A percentile compares a stretch with the other conserved stretches of the same genome.
phyloP scores from a whole-genome alignment of 495 filamentous ascomycete genomes.

The Penicillium herquei region DNA sequence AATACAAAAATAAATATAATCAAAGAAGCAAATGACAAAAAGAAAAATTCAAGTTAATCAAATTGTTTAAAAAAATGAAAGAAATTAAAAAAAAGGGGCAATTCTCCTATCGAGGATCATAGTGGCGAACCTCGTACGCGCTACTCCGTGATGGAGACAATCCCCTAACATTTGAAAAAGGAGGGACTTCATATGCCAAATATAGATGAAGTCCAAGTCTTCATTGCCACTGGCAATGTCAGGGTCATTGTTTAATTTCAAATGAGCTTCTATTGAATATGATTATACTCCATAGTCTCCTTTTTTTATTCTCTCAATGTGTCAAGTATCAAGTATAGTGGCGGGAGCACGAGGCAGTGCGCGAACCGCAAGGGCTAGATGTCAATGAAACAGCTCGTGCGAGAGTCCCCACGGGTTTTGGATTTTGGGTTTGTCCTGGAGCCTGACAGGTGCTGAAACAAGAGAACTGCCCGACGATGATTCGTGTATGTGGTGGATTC shows the following conservation, averaged over 20 bases:
- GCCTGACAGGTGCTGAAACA: background rate
- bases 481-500: no score
- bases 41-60: background rate
- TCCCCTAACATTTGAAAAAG: no score
- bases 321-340: background rate
- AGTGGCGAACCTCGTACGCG: no score
- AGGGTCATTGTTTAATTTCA: no score
- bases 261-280: no score
- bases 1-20: background rate
- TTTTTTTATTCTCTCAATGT: no score
- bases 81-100: background rate
- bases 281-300: background rate
- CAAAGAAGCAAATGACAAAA: background rate
- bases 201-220: background rate
- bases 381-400: slow-evolving; percentile 20
- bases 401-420: slow-evolving; percentile 5
- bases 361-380: slow-evolving; percentile 15
- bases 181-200: no score
- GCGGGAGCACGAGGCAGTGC: slow-evolving; percentile 23
- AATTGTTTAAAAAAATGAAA: background rate
- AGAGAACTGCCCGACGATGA: no score
- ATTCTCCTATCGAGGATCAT: background rate
- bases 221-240: no score
- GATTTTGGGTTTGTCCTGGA: no score
- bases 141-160: no score